These are phyloP conservation scores for Vicia villosa DNA, from an alignment of 306 rosid genomes.

Conservation along the genomic window DNA sequence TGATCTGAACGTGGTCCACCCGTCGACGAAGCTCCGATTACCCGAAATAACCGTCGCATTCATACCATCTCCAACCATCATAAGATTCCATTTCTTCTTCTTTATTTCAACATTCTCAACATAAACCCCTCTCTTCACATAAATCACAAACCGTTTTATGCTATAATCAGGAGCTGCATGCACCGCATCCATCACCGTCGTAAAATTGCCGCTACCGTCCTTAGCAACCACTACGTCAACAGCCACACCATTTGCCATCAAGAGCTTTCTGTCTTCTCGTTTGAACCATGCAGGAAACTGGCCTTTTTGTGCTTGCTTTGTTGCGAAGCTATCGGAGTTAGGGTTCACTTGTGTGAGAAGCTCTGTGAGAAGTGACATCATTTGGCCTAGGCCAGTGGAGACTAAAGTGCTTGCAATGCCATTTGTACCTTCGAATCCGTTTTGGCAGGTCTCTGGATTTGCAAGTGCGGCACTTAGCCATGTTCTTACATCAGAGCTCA, in stretches of 20 bases:
- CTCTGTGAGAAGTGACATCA: constrained; percentile 51
- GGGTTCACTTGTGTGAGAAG: constrained; percentile 70
- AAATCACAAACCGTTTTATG: constrained; percentile 65
- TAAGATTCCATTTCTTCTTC: constrained; percentile 90
- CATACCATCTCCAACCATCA: constrained; percentile 91
- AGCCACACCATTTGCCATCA: constrained; percentile 42
- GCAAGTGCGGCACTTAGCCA: constrained; percentile 84
- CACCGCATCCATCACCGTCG: constrained; percentile 69
- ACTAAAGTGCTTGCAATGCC: constrained; percentile 58
- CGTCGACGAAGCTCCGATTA: constrained; percentile 67
- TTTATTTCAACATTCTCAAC: constrained; percentile 84
- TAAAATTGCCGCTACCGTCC: constrained; percentile 76
- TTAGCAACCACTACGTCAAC: constrained; percentile 59
- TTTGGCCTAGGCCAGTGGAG: constrained; percentile 53
- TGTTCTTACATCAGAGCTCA: constrained; percentile 75
- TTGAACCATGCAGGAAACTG: constrained; percentile 66
- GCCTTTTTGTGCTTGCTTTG: neutral
- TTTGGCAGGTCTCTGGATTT: constrained; percentile 83
- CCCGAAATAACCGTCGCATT: constrained; percentile 65
- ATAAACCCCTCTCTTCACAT: constrained; percentile 71
- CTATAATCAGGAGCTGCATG: constrained; percentile 65
- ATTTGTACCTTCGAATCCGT: constrained; percentile 81
- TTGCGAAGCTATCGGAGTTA: neutral
- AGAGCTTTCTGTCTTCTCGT: constrained; percentile 54
- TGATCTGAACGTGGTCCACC: constrained; percentile 90